phyloP scores from a whole-genome alignment of 768 basidiomycete species.

The Trametes sanguinea region DNA sequence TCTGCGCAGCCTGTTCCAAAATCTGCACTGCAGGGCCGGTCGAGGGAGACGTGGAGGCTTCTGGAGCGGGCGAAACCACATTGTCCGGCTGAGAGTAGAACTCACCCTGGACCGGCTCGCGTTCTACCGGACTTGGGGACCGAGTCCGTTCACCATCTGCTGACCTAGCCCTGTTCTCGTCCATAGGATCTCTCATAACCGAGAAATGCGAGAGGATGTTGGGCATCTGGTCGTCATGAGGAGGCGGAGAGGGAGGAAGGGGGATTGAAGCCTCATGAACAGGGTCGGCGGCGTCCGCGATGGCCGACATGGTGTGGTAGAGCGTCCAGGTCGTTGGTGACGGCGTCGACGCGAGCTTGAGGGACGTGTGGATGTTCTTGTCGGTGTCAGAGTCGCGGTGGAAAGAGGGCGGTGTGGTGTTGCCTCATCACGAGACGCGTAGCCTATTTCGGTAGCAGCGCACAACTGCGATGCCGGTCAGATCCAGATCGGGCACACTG shows the following conservation, averaged over 20 bases:
- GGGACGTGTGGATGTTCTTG: conserved; percentile 1
- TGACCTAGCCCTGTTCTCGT: conserved; percentile 24
- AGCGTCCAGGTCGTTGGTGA: conserved; percentile 15
- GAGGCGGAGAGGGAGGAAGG: conserved; percentile 31
- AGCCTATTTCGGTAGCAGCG: conserved; percentile 8
- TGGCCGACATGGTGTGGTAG: neutral
- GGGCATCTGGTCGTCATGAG: conserved; percentile 23
- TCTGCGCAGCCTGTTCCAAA: neutral
- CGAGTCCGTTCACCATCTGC: conserved; percentile 6
- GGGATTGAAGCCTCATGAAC: conserved; percentile 28
- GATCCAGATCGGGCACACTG: conserved; percentile 10
- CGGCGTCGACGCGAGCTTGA: conserved; percentile 12
- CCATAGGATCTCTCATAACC: conserved; percentile 18
- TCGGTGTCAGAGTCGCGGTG: conserved; percentile 14
- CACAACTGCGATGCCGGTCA: neutral
- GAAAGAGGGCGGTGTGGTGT: conserved; percentile 24
- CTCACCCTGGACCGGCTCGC: conserved; percentile 6
- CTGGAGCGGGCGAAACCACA: neutral
- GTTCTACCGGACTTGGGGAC: neutral
- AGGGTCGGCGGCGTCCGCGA: conserved; percentile 26
- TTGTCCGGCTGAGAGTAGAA: neutral
- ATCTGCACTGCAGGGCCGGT: conserved; percentile 1
- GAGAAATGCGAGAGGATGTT: conserved; percentile 14
- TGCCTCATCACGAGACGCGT: conserved; percentile 26
- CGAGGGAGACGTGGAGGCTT: conserved; percentile 4